Conservation (phyloP, 2,329 filamentous ascomycete species). For the Zopfia rhizophila region DNA sequence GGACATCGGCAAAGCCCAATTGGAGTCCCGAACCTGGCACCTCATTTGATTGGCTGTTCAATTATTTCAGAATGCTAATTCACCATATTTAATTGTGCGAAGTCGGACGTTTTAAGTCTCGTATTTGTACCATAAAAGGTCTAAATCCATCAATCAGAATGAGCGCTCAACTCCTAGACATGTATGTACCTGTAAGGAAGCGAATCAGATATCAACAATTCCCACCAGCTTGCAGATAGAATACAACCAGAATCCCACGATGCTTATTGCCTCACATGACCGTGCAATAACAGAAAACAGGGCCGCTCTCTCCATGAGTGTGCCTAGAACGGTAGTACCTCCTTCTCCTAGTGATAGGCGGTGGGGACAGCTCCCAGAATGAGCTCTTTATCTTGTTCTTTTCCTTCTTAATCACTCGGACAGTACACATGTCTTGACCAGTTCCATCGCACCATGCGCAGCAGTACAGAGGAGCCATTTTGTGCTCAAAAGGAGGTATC, state of each 20-base stretch:
- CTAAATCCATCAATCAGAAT: conserved; percentile 10
- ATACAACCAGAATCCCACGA: too few relatives aligned
- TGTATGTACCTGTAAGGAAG: too few relatives aligned
- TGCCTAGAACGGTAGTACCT: too few relatives aligned
- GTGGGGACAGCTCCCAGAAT: conserved; percentile 29
- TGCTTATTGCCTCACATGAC: too few relatives aligned
- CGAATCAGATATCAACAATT: too few relatives aligned
- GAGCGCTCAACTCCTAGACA: too few relatives aligned
- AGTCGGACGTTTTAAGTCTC: neutral
- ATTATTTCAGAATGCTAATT: conserved; percentile 21
- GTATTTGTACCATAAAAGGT: conserved; percentile 4
- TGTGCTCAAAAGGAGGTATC: conserved; percentile 36
- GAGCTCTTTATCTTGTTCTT: conserved; percentile 33
- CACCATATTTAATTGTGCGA: conserved; percentile 22
- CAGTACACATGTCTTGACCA: conserved; percentile 23
- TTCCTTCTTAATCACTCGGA: conserved; percentile 29
- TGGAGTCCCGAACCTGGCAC: conserved; percentile 14
- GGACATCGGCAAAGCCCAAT: conserved; percentile 12
- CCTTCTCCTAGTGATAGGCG: conserved; percentile 24
- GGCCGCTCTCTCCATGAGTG: too few relatives aligned
- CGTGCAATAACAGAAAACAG: too few relatives aligned
- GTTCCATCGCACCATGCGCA: conserved; percentile 19
- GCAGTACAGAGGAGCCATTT: conserved; percentile 45
- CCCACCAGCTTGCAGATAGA: too few relatives aligned
- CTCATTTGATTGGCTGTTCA: conserved; percentile 16